These are phyloP conservation scores for Metschnikowia amazonensis DNA, from an alignment of 805 yeast genomes.

Conservation along the genomic window DNA sequence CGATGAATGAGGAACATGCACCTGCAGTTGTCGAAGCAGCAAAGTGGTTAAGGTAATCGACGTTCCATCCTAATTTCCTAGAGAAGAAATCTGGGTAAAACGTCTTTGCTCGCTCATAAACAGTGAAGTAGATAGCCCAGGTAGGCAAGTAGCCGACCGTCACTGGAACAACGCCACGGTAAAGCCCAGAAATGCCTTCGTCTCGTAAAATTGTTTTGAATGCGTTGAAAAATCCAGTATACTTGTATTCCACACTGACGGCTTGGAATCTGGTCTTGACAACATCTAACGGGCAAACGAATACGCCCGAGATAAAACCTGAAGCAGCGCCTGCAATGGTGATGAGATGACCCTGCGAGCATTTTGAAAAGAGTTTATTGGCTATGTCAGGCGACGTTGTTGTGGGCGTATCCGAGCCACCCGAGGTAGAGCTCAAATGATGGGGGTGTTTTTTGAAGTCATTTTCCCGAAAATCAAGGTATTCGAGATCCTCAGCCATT, in stretches of 20 bases:
- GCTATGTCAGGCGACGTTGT: conserved; percentile 20
- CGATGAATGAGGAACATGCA: conserved; percentile 71
- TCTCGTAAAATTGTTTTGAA: conserved; percentile 62
- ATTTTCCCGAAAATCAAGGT: neutral
- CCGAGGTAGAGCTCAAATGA: neutral
- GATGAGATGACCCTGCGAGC: conserved; percentile 53
- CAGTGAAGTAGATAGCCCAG: conserved; percentile 93
- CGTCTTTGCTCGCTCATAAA: conserved; percentile 75
- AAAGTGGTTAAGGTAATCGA: conserved; percentile 38
- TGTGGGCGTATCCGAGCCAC: conserved; percentile 8
- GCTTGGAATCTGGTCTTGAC: conserved; percentile 94
- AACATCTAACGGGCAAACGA: conserved; percentile 94
- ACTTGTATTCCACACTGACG: conserved; percentile 57
- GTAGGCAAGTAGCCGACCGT: conserved; percentile 93
- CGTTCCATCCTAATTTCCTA: conserved; percentile 21
- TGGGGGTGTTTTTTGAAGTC: neutral
- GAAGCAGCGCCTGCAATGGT: conserved; percentile 92
- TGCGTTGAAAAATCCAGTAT: conserved; percentile 61
- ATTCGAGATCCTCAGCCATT: conserved; percentile 1
- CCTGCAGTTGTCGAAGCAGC: conserved; percentile 84
- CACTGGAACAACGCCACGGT: conserved; percentile 90
- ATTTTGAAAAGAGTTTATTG: conserved; percentile 20
- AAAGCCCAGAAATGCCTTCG: conserved; percentile 81
- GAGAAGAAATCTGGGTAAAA: conserved; percentile 44
- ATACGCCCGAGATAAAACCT: conserved; percentile 83